phyloP scores from a whole-genome alignment of 257 asterid genomes.

The Solanum clarkiae region DNA sequence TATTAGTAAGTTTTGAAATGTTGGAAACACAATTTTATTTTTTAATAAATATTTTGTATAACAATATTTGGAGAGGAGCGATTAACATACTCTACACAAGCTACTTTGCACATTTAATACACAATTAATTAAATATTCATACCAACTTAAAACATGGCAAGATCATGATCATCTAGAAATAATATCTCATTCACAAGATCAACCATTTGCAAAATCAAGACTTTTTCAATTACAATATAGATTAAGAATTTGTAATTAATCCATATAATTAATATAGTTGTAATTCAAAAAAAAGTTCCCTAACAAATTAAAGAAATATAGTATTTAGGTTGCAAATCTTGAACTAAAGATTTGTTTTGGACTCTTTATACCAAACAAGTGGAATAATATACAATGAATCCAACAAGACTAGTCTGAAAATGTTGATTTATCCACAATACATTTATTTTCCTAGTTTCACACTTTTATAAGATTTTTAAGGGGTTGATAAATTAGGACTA shows the following conservation, averaged over 20 bases:
- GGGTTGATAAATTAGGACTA: background rate
- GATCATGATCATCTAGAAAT: background rate
- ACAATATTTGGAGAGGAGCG: background rate
- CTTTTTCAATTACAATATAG: background rate
- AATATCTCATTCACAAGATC: background rate
- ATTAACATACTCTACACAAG: background rate
- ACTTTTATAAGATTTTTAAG: slow-evolving; percentile 2
- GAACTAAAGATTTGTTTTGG: background rate
- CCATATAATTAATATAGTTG: background rate
- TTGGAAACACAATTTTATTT: background rate
- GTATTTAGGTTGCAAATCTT: background rate
- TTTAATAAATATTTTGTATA: background rate
- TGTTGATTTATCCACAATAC: slow-evolving; percentile 15
- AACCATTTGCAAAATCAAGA: background rate
- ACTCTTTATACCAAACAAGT: background rate
- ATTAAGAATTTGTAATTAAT: background rate
- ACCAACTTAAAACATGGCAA: background rate
- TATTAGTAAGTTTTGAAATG: background rate
- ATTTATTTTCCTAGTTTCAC: slow-evolving; percentile 18
- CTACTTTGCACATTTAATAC: background rate
- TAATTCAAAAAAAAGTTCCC: background rate
- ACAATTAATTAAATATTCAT: background rate
- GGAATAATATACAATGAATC: background rate
- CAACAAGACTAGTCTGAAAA: slow-evolving; percentile 9
- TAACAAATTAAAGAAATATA: background rate